Percentiles rank a stretch among this genome's conserved stretches.
Evolutionary conservation across 768 basidiomycete species (phyloP).

Genomic region (Dacryopinax spathularia): DNA sequence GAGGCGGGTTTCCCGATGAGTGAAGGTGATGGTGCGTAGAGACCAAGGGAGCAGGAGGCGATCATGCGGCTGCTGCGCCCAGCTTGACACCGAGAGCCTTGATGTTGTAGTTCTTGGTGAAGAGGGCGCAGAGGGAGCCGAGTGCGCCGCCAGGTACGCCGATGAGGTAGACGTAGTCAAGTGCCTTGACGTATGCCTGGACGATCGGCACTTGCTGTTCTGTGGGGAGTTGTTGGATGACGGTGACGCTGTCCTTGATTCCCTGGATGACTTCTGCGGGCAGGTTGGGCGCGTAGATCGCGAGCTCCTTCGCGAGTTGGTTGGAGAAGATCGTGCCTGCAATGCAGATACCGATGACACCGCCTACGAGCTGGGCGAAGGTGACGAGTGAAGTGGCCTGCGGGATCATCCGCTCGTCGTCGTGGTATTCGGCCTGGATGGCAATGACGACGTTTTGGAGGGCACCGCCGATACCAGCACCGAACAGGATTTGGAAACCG

Average conservation of each 20-base stretch:
- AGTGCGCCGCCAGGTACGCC: not conserved
- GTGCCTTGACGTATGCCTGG: conserved; percentile 6
- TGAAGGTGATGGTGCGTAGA: not conserved
- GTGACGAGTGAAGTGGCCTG: conserved; percentile 17
- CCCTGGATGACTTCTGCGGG: conserved; percentile 2
- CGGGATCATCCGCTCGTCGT: conserved; percentile 14
- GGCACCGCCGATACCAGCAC: conserved; percentile 20
- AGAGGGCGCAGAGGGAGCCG: not conserved
- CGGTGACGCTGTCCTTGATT: conserved; percentile 5
- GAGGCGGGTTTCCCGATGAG: no score
- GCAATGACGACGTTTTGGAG: conserved; percentile 11
- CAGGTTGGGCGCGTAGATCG: conserved; percentile 4
- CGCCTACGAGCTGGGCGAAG: conserved; percentile 8
- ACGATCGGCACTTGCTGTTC: conserved; percentile 4
- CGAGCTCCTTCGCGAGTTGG: conserved; percentile 7
- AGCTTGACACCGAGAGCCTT: not conserved
- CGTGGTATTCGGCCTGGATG: conserved; percentile 18
- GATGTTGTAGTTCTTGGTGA: not conserved
- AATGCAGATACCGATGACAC: conserved; percentile 5
- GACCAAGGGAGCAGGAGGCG: not conserved
- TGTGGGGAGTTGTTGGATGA: not conserved
- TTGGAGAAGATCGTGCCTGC: conserved; percentile 9
- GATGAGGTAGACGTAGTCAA: conserved; percentile 6
- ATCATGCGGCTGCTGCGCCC: not conserved
- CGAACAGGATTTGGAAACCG: conserved; percentile 30